A percentile compares a stretch with the other conserved stretches of the same genome.
phyloP scores from a whole-genome alignment of 2,329 filamentous ascomycete species.

The Aspergillus uvarum region DNA sequence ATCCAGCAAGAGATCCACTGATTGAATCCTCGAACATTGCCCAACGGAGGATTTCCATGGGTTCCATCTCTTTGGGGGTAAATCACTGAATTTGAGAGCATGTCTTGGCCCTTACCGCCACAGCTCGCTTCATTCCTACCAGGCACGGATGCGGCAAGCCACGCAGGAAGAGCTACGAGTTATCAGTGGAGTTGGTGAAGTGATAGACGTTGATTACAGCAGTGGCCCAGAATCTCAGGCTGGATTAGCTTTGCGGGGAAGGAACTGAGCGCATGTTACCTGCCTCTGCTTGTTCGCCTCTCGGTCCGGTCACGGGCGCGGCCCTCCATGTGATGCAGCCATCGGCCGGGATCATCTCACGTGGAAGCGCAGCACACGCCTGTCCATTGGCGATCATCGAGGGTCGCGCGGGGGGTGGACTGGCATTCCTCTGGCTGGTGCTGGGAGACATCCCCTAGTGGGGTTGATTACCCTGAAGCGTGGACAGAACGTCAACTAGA shows the following conservation, averaged over 20 bases:
- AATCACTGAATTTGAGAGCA: neutral
- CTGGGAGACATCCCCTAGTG: neutral
- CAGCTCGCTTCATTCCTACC: neutral
- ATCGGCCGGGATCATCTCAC: constrained; percentile 1
- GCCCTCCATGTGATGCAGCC: constrained; percentile 11
- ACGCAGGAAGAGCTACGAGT: neutral
- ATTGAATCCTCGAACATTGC: neutral
- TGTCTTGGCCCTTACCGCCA: neutral
- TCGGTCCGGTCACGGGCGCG: constrained; percentile 7
- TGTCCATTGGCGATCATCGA: neutral
- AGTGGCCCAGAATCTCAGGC: constrained; percentile 5
- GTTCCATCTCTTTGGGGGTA: neutral
- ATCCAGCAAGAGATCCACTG: neutral
- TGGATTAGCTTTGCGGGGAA: constrained; percentile 13
- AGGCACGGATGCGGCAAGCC: neutral
- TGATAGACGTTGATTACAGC: neutral
- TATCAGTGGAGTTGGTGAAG: neutral
- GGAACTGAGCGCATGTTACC: neutral
- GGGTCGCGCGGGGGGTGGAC: neutral
- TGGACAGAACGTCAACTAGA: neutral
- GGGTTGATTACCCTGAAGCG: neutral
- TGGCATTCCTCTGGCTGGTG: neutral
- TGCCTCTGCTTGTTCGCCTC: constrained; percentile 3
- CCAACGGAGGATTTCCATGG: neutral
- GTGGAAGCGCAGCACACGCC: neutral